phyloP scores from a whole-genome alignment of 2,329 filamentous ascomycete species.

The Phyllosticta citriasiana region DNA sequence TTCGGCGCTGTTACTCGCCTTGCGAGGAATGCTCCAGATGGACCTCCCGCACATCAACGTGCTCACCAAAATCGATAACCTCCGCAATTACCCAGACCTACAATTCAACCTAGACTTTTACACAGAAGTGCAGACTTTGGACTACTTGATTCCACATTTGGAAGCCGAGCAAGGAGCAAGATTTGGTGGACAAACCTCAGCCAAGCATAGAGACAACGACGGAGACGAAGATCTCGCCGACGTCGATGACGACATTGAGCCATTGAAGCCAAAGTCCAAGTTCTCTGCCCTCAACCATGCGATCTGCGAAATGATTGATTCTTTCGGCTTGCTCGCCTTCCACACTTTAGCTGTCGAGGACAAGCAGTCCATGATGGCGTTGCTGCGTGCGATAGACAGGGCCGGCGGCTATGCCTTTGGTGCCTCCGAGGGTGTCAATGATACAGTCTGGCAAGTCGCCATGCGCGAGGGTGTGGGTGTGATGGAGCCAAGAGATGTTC shows the following conservation, averaged over 20 bases:
- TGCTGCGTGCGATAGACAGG: slow-evolving; percentile 80
- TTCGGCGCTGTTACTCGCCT: slow-evolving; percentile 81
- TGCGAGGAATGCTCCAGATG: slow-evolving; percentile 96
- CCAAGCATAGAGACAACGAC: background rate
- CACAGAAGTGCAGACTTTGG: slow-evolving; percentile 90
- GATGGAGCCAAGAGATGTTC: slow-evolving; percentile 79
- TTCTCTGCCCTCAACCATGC: slow-evolving; percentile 79
- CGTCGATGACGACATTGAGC: background rate
- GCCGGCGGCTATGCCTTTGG: slow-evolving; percentile 92
- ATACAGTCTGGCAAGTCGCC: slow-evolving; percentile 93
- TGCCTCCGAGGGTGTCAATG: slow-evolving; percentile 74
- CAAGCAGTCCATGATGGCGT: slow-evolving; percentile 90
- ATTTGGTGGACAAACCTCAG: slow-evolving; percentile 1
- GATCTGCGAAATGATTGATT: slow-evolving; percentile 76
- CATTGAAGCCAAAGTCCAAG: slow-evolving; percentile 41
- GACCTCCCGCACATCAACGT: slow-evolving; percentile 94
- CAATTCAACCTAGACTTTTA: slow-evolving; percentile 97
- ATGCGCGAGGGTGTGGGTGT: slow-evolving; percentile 63
- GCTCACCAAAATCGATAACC: slow-evolving; percentile 94
- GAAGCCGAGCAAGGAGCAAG: slow-evolving; percentile 54
- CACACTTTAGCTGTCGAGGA: slow-evolving; percentile 94
- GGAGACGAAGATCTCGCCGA: slow-evolving; percentile 5
- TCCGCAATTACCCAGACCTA: slow-evolving; percentile 71
- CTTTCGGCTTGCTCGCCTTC: slow-evolving; percentile 81
- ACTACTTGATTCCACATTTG: slow-evolving; percentile 71